Evolutionary conservation across 306 rosid genomes (phyloP).

Genomic region (Dryas drummondii): DNA sequence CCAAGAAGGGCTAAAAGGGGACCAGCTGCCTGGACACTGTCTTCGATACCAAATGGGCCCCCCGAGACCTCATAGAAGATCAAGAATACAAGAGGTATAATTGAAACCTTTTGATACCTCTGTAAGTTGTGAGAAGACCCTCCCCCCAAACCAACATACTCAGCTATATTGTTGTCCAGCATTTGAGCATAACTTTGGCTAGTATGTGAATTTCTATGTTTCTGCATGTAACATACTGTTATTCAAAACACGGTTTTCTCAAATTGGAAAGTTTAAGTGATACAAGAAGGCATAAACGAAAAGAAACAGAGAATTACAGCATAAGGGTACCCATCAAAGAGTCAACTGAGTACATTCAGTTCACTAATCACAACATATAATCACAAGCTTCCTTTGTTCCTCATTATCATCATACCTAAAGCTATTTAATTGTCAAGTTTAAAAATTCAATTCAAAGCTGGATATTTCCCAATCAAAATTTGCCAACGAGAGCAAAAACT

Average conservation of each 20-base stretch:
- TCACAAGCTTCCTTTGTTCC: not conserved
- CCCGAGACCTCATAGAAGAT: conserved; percentile 74
- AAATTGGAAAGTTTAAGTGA: not conserved
- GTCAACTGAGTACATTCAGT: not conserved
- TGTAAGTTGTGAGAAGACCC: conserved; percentile 10
- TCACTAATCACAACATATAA: not conserved
- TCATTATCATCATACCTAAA: not conserved
- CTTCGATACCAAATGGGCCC: conserved; percentile 69
- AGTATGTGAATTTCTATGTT: conserved; percentile 10
- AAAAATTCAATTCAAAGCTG: not conserved
- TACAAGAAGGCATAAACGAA: not conserved
- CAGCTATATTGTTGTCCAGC: conserved; percentile 11
- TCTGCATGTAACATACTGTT: conserved; percentile 7
- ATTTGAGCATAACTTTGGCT: conserved; percentile 7
- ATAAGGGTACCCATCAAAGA: not conserved
- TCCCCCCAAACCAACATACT: conserved; percentile 13
- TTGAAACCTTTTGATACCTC: conserved; percentile 15
- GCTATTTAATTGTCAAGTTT: not conserved
- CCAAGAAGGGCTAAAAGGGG: conserved; percentile 58
- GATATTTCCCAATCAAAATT: not conserved
- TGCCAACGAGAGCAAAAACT: not conserved
- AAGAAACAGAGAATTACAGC: not conserved
- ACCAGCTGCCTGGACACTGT: conserved; percentile 60
- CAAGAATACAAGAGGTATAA: conserved; percentile 45
- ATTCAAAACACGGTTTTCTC: not conserved